phyloP scores from a whole-genome alignment of 768 basidiomycete genomes.

The Podaxis sp. region DNA sequence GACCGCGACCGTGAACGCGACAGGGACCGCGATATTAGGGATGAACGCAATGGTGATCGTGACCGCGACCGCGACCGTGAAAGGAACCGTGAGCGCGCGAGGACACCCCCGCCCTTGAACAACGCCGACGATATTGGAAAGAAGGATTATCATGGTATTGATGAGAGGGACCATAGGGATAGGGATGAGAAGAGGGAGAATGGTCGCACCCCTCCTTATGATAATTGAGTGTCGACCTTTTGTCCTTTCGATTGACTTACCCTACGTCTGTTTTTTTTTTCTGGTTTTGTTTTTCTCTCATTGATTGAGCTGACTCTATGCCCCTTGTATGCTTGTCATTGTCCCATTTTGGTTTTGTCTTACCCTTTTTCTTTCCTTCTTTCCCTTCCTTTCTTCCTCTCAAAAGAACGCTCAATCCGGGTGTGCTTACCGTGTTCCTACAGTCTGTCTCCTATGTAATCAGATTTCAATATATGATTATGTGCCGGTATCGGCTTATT shows the following conservation, averaged over 20 bases:
- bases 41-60: slow-evolving; percentile 49
- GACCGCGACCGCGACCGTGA: slow-evolving; percentile 25
- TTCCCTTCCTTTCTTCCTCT: not conserved
- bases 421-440: not conserved
- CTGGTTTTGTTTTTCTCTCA: not conserved
- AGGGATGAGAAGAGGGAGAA: slow-evolving; percentile 38
- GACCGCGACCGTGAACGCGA: slow-evolving; percentile 17
- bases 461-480: slow-evolving; percentile 9
- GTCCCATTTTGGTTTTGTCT: not conserved
- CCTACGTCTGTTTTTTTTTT: not conserved
- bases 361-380: not conserved
- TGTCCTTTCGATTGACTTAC: not conserved
- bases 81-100: slow-evolving; percentile 10
- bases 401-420: not conserved
- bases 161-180: slow-evolving; percentile 23
- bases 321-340: not conserved
- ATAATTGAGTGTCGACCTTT: slow-evolving; percentile 32
- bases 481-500: slow-evolving; percentile 8
- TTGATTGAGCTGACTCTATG: not conserved
- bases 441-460: slow-evolving; percentile 9
- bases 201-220: slow-evolving; percentile 58
- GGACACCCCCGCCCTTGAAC: slow-evolving; percentile 12
- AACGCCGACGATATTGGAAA: slow-evolving; percentile 8
- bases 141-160: slow-evolving; percentile 31
- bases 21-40: slow-evolving; percentile 25